Percentiles rank a stretch among this genome's conserved stretches.
phyloP scores from a whole-genome alignment of 1,139 yeast genomes.

The Geotrichum macrosporum region DNA sequence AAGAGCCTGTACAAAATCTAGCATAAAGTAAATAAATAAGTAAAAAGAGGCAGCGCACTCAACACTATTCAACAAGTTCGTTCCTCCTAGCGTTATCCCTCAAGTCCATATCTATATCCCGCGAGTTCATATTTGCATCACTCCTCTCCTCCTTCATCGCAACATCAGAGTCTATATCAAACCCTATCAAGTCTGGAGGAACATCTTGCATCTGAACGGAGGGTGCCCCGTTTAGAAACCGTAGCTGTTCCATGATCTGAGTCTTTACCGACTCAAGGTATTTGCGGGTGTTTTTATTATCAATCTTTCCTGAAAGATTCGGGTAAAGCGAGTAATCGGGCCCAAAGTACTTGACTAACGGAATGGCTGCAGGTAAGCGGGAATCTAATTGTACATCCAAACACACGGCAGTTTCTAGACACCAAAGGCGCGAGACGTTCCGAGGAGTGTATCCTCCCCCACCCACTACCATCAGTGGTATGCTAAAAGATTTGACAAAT shows the following conservation, averaged over 20 bases:
- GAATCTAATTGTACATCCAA: constrained; percentile 73
- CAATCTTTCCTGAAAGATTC: constrained; percentile 78
- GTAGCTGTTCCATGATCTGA: constrained; percentile 73
- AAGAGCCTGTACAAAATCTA: too few species aligned
- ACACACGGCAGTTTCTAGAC: constrained; percentile 86
- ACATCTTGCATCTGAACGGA: constrained; percentile 87
- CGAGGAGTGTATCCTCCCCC: constrained; percentile 98
- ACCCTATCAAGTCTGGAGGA: constrained; percentile 58
- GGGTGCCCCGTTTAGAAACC: constrained; percentile 87
- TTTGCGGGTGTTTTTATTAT: constrained; percentile 79
- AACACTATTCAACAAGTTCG: constrained; percentile 20
- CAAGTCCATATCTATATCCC: constrained; percentile 19
- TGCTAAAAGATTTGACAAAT: constrained; percentile 76
- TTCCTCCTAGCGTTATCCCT: constrained; percentile 19
- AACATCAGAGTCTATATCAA: constrained; percentile 17
- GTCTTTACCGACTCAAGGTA: constrained; percentile 76
- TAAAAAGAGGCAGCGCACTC: neutral
- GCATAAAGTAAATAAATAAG: too few species aligned
- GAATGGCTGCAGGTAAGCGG: constrained; percentile 71
- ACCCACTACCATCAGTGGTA: constrained; percentile 87
- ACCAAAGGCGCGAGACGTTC: constrained; percentile 91
- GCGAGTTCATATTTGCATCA: constrained; percentile 23
- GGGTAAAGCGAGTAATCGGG: constrained; percentile 93
- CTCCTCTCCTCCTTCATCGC: constrained; percentile 25
- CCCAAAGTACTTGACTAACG: constrained; percentile 83